Conservation (phyloP, 2,329 filamentous ascomycete species). For the Pyrenophora graminea region DNA sequence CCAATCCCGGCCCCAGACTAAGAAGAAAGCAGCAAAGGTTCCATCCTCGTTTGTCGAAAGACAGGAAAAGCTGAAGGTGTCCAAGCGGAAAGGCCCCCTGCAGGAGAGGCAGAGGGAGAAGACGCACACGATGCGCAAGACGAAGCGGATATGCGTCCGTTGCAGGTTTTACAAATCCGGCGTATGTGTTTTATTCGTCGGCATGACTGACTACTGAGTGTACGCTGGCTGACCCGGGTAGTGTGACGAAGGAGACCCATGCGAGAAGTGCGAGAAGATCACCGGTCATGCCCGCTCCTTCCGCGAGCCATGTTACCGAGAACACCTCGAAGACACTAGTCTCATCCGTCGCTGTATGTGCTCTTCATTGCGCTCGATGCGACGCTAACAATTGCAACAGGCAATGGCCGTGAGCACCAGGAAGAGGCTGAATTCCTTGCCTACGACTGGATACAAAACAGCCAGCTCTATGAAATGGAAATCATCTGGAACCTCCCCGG, state of each 20-base stretch:
- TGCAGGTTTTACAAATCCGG: conserved; percentile 44
- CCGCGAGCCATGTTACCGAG: conserved; percentile 39
- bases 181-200: conserved; percentile 19
- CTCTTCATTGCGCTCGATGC: not conserved
- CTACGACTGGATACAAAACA: conserved; percentile 36
- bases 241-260: conserved; percentile 42
- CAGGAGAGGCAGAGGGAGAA: conserved; percentile 35
- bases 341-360: conserved; percentile 40
- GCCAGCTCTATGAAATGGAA: conserved; percentile 35
- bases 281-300: conserved; percentile 38
- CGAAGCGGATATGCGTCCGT: conserved; percentile 38
- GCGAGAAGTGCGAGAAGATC: conserved; percentile 39
- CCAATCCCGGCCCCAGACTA: conserved; percentile 21
- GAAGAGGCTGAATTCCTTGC: conserved; percentile 38
- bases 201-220: not conserved
- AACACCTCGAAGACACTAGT: conserved; percentile 37
- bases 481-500: conserved; percentile 44
- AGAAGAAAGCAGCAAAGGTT: conserved; percentile 36
- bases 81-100: conserved; percentile 37
- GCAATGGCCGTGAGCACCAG: conserved; percentile 45
- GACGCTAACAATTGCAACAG: conserved; percentile 22
- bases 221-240: conserved; percentile 17
- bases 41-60: conserved; percentile 41
- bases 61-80: conserved; percentile 40
- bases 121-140: conserved; percentile 44